Conservation (phyloP, 257 asterid species). For the Lycium barbarum region DNA sequence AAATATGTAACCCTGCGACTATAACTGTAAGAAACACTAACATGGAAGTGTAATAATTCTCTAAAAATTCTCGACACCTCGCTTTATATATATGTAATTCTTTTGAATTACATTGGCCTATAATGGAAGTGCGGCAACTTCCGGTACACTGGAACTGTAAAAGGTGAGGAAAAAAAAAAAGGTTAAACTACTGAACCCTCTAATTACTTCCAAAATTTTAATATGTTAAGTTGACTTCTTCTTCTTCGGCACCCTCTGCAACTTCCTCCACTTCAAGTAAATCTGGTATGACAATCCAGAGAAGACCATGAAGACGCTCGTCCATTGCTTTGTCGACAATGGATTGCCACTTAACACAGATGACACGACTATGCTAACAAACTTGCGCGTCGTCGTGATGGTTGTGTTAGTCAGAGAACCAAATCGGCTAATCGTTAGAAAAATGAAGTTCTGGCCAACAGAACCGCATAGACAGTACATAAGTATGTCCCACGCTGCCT, state of each 20-base stretch:
- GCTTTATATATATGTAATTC: not conserved
- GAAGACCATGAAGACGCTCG: slow-evolving; percentile 85
- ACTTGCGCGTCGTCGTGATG: slow-evolving; percentile 88
- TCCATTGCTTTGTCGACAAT: slow-evolving; percentile 83
- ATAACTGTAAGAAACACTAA: not conserved
- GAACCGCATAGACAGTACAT: slow-evolving; percentile 91
- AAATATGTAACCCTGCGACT: not conserved
- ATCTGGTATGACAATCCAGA: slow-evolving; percentile 88
- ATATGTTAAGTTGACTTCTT: slow-evolving; percentile 58
- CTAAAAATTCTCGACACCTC: not conserved
- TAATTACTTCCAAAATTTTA: not conserved
- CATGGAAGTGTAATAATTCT: not conserved
- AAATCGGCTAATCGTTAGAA: slow-evolving; percentile 82
- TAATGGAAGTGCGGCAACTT: not conserved
- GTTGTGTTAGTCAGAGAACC: slow-evolving; percentile 96
- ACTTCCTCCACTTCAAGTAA: slow-evolving; percentile 81
- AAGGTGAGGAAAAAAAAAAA: not conserved
- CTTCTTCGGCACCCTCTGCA: slow-evolving; percentile 71
- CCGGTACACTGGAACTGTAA: not conserved
- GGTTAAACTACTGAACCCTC: not conserved
- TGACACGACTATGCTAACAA: slow-evolving; percentile 97
- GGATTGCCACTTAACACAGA: slow-evolving; percentile 87
- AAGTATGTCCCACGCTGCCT: slow-evolving; percentile 92
- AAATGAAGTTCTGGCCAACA: slow-evolving; percentile 87
- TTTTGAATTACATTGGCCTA: not conserved